phyloP scores from a whole-genome alignment of 768 basidiomycete genomes.

The Phylloporus sp. region DNA sequence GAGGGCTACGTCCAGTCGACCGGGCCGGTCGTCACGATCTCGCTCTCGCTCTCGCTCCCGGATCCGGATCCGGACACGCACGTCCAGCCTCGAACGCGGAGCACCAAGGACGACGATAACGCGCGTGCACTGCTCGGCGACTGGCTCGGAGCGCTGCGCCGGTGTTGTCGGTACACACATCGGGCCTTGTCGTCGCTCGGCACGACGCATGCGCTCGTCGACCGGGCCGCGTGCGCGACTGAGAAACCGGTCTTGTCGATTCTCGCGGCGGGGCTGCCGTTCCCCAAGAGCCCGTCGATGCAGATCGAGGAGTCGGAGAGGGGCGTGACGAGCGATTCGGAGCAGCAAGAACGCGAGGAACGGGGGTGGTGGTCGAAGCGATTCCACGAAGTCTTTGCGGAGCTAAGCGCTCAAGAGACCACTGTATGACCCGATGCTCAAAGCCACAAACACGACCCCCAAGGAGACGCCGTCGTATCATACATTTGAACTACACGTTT shows the following conservation, averaged over 20 bases:
- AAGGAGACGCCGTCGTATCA: neutral
- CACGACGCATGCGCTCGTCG: slow-evolving; percentile 23
- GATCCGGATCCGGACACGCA: too few relatives aligned
- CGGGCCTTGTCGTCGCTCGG: slow-evolving; percentile 36
- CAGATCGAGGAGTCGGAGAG: slow-evolving; percentile 40
- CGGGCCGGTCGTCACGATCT: slow-evolving; percentile 32
- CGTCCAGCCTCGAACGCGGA: too few relatives aligned
- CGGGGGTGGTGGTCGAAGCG: slow-evolving; percentile 70
- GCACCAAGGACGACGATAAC: too few relatives aligned
- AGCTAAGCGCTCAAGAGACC: slow-evolving; percentile 38
- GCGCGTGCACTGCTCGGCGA: slow-evolving; percentile 11
- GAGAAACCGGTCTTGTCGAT: slow-evolving; percentile 36
- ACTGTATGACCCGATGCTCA: too few relatives aligned
- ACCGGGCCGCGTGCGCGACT: slow-evolving; percentile 27
- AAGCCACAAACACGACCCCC: too few relatives aligned
- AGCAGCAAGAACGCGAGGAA: slow-evolving; percentile 56
- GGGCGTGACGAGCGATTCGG: slow-evolving; percentile 22
- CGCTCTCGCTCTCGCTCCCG: slow-evolving; percentile 32
- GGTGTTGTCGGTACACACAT: slow-evolving; percentile 46
- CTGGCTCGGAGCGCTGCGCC: slow-evolving; percentile 50
- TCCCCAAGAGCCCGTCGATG: slow-evolving; percentile 72
- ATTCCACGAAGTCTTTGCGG: slow-evolving; percentile 58
- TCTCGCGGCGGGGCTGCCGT: slow-evolving; percentile 44
- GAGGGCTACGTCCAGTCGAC: slow-evolving; percentile 33
- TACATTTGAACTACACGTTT: neutral